Evolutionary conservation across 192 early-diverging fungal species (phyloP).

Genomic region (Entrophospora sp.): DNA sequence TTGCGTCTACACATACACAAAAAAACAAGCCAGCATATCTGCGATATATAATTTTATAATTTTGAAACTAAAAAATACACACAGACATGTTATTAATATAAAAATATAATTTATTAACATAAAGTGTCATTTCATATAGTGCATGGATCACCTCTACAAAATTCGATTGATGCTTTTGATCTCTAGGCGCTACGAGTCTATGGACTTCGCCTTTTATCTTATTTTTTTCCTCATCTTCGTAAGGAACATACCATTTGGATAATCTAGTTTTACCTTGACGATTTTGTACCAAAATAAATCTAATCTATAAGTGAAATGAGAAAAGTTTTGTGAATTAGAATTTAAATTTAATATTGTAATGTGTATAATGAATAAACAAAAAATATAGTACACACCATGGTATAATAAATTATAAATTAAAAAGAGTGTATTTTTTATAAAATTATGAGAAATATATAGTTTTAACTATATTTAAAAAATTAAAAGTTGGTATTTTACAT

Average conservation of each 20-base stretch:
- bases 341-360: too few species aligned
- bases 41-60: slow-evolving; percentile 97
- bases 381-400: too few species aligned
- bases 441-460: too few species aligned
- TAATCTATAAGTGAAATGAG: slow-evolving; percentile 44
- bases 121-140: too few species aligned
- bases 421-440: too few species aligned
- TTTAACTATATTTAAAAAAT: too few species aligned
- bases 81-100: too few species aligned
- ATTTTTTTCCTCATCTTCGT: slow-evolving; percentile 88
- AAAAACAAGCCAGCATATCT: slow-evolving; percentile 98
- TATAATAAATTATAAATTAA: too few species aligned
- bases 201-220: slow-evolving; percentile 95
- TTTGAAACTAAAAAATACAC: slow-evolving; percentile 83
- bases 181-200: slow-evolving; percentile 87
- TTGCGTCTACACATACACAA: slow-evolving; percentile 97
- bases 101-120: neutral
- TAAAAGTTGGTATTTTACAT: too few species aligned
- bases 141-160: slow-evolving; percentile 77
- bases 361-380: too few species aligned
- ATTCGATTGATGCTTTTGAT: slow-evolving; percentile 95
- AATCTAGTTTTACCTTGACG: slow-evolving; percentile 96
- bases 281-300: slow-evolving; percentile 98
- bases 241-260: slow-evolving; percentile 94
- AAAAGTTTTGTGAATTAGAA: neutral